Conservation (phyloP, 75 land plant species). For the Picea sitchensis region DNA sequence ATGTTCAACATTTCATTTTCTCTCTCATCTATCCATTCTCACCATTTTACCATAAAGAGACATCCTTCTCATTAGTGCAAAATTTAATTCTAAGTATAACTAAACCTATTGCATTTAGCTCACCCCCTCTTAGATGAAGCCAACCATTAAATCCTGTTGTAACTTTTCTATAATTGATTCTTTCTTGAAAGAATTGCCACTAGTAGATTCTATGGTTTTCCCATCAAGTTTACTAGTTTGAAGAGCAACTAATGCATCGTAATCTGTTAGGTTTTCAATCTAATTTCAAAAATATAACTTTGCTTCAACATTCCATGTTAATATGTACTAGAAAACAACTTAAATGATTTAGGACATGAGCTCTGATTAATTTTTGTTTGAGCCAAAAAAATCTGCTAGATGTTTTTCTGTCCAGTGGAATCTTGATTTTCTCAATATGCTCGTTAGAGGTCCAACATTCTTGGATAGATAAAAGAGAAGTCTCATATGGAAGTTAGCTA, state of each 20-base stretch:
- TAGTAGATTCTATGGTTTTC: neutral
- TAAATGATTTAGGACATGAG: neutral
- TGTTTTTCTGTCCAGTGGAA: neutral
- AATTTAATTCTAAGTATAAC: neutral
- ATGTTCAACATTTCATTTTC: no score
- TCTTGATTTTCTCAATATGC: neutral
- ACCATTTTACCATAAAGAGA: neutral
- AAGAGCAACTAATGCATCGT: neutral
- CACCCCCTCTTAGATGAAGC: neutral
- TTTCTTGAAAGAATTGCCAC: neutral
- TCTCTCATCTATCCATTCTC: no score
- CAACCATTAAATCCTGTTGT: neutral
- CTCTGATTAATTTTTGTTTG: neutral
- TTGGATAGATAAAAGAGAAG: neutral
- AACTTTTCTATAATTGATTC: neutral
- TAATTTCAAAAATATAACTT: neutral
- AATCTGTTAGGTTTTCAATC: neutral
- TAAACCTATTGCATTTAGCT: neutral
- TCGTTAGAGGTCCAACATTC: neutral
- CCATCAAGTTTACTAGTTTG: neutral
- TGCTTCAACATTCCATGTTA: neutral
- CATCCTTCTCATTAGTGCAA: neutral
- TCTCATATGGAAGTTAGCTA: neutral
- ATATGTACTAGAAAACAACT: neutral
- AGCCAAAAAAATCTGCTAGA: neutral